Evolutionary conservation across 75 land plant genomes (phyloP).

Genomic region (Selaginella moellendorffii): DNA sequence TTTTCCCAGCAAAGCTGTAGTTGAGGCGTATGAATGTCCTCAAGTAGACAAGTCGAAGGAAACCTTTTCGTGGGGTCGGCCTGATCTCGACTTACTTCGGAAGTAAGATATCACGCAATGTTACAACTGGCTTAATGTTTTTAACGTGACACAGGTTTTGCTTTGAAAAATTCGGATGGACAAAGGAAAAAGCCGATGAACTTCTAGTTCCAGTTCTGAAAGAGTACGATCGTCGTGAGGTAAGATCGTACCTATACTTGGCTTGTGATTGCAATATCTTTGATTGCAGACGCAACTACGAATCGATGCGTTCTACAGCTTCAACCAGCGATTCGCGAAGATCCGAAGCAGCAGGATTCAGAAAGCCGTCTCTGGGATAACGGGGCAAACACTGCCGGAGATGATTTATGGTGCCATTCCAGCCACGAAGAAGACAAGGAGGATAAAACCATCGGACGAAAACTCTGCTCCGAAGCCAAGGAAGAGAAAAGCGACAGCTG

Average conservation of each 20-base stretch:
- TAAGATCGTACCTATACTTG: slow-evolving; percentile 11
- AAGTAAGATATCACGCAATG: slow-evolving; percentile 33
- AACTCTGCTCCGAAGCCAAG: neutral
- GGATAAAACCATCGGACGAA: neutral
- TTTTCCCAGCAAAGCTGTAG: slow-evolving; percentile 78
- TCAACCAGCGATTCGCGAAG: slow-evolving; percentile 95
- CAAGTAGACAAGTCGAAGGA: slow-evolving; percentile 86
- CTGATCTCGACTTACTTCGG: slow-evolving; percentile 74
- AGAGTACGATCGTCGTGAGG: slow-evolving; percentile 94
- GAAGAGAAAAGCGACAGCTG: too few species aligned
- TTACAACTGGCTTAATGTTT: neutral
- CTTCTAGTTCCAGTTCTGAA: slow-evolving; percentile 80
- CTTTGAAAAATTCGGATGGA: slow-evolving; percentile 90
- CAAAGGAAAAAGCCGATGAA: slow-evolving; percentile 72
- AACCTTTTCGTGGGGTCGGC: slow-evolving; percentile 77
- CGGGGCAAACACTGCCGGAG: slow-evolving; percentile 37
- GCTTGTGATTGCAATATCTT: slow-evolving; percentile 3
- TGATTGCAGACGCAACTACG: slow-evolving; percentile 76
- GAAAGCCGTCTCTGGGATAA: slow-evolving; percentile 73
- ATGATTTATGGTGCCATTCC: slow-evolving; percentile 14
- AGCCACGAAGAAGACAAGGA: slow-evolving; percentile 2
- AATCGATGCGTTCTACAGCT: slow-evolving; percentile 85
- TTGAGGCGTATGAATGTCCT: slow-evolving; percentile 58
- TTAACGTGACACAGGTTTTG: slow-evolving; percentile 45
- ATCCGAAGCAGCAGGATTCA: slow-evolving; percentile 80